Percentiles rank a stretch among this genome's conserved stretches.
phyloP scores from a whole-genome alignment of 1,139 yeast species.

The Debaryomycetaceae sp. region DNA sequence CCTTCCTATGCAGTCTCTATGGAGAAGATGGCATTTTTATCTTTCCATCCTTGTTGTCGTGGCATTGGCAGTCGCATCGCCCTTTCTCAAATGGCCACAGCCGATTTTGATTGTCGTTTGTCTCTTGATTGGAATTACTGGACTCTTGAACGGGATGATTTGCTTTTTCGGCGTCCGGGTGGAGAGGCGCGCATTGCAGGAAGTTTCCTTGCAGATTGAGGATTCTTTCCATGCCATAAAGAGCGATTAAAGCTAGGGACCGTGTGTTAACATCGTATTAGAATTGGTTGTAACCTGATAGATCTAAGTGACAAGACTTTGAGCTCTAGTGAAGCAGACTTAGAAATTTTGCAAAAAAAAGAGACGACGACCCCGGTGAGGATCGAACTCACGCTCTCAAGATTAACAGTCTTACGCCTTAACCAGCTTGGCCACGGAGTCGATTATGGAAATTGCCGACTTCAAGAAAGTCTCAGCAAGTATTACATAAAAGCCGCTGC shows the following conservation, averaged over 20 bases:
- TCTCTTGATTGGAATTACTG: constrained; percentile 48
- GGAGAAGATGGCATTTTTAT: constrained; percentile 60
- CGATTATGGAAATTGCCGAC: neutral
- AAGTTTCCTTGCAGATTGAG: constrained; percentile 49
- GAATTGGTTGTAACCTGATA: too few species aligned
- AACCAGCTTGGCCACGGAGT: constrained; percentile 32
- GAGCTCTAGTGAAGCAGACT: too few species aligned
- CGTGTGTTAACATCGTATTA: too few species aligned
- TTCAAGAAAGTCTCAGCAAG: neutral
- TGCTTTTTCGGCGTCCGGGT: constrained; percentile 70
- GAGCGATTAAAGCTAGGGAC: neutral
- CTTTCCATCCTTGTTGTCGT: constrained; percentile 40
- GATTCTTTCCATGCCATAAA: constrained; percentile 20
- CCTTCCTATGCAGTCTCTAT: constrained; percentile 44
- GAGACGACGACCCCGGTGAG: constrained; percentile 21
- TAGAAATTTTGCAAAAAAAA: constrained; percentile 1
- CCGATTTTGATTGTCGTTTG: constrained; percentile 53
- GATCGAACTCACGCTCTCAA: constrained; percentile 36
- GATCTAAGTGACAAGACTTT: too few species aligned
- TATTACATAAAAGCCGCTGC: neutral
- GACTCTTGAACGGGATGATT: constrained; percentile 66
- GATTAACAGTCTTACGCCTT: constrained; percentile 49
- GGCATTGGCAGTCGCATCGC: constrained; percentile 43
- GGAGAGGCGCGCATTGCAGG: constrained; percentile 68
- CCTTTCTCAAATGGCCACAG: constrained; percentile 47